phyloP scores from a whole-genome alignment of 306 rosid species.

The Trifolium fragiferum region DNA sequence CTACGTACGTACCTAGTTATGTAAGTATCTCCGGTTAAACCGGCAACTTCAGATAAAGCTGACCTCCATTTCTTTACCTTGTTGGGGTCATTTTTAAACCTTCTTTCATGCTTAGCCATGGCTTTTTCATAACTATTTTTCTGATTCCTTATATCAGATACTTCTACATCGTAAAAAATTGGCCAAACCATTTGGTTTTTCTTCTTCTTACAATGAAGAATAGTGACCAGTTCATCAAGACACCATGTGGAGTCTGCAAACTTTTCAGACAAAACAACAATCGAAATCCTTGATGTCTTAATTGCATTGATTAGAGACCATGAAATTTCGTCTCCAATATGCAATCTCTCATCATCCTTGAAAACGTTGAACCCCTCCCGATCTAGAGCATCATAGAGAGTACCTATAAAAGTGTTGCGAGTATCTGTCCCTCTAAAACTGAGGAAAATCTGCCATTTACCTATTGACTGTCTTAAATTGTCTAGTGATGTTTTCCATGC shows the following conservation, averaged over 20 bases:
- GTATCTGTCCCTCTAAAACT: conserved; percentile 13
- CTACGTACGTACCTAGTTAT: background rate
- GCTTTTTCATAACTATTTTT: background rate
- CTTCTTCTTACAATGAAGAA: conserved; percentile 16
- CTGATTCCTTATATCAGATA: background rate
- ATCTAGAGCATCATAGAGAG: background rate
- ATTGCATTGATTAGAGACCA: background rate
- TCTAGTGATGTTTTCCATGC: conserved; percentile 28
- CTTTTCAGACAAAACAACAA: conserved; percentile 23
- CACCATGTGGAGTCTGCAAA: conserved; percentile 8
- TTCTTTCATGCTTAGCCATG: background rate
- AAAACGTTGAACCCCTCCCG: background rate
- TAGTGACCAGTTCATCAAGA: conserved; percentile 28
- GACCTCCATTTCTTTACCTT: conserved; percentile 11
- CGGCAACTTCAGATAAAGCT: conserved; percentile 7
- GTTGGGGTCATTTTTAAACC: background rate
- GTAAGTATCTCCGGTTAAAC: background rate
- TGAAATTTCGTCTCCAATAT: conserved; percentile 13
- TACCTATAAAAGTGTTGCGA: background rate
- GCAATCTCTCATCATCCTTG: background rate
- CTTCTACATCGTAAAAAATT: conserved; percentile 30
- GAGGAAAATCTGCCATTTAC: background rate
- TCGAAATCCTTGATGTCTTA: background rate
- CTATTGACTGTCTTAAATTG: background rate
- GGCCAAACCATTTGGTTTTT: conserved; percentile 22